Evolutionary conservation across 139 green algal species (phyloP), one percentile per base, ranked within the genome.

Genomic region (Mychonastes homosphaera): DNA sequence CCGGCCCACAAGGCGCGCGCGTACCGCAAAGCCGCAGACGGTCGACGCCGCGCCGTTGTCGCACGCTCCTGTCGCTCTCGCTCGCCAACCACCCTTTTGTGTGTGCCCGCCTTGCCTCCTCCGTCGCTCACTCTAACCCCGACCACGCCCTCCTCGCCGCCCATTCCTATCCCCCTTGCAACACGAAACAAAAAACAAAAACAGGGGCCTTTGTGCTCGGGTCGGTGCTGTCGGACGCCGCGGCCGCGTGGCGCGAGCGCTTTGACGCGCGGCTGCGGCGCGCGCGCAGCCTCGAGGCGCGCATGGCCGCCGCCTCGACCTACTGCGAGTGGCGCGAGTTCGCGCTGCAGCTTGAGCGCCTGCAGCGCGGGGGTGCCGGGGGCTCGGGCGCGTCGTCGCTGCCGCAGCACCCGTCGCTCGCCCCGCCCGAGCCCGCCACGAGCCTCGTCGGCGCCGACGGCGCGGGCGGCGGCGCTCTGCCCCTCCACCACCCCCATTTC

Each of bases 241-340:
- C 46, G 18, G 36, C 45, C 2, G 48, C 24, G 13, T 71, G 63
- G 35, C 62, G 57, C 0, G 64, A 79, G 40, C 50, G 62, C 15
- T 70, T 69, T 26, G 74, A 83, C 43, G 67, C 66, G 26, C 59
- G 52, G 9, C 38, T 72, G 19, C 44, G 62, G 56, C 61, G 57
- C 15, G 56, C 69, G 19, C 62, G 72, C 9, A 24, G 33, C 24
- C 40, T 84, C 24, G 38, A 64, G 39, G 55, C 39, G 18, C 35
- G 56, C 1, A 69, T 72, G 58, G 30, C 39, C 13, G 53, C 62
- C 33, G 55, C 76, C 8, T 54, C 28, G 21, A 80, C 61, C 24
- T 92, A 86, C 21, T 68, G 71, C 26, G 78, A 84, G 45, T 94
- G 85, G 85, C 56, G 59, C 18, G 61, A 79, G 28, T 51, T 79